Evolutionary conservation across 192 early-diverging fungal genomes (phyloP).

Genomic region (Gigaspora rosea): DNA sequence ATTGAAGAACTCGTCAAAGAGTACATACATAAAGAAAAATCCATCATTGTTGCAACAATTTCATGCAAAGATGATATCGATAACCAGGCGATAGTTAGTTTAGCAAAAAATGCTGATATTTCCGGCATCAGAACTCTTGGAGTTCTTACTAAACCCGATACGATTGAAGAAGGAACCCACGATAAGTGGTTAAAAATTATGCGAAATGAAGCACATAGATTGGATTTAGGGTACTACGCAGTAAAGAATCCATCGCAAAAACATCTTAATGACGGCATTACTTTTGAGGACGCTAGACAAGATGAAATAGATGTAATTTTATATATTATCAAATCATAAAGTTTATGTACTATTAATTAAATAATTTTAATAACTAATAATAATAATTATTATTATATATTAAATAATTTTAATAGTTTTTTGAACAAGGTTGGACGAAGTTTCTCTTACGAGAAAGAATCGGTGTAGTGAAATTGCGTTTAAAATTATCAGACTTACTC

Average conservation of each 20-base stretch:
- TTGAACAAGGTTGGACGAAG: not conserved
- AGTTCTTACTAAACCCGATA: conserved; percentile 64
- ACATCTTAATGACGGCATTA: conserved; percentile 10
- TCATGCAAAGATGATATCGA: conserved; percentile 64
- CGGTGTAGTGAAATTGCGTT: not conserved
- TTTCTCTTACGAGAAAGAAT: not conserved
- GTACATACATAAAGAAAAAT: conserved; percentile 51
- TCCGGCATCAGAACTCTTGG: conserved; percentile 55
- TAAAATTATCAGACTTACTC: conserved; percentile 11
- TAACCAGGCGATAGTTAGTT: conserved; percentile 55
- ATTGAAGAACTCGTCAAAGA: conserved; percentile 49
- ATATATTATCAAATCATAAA: too few relatives aligned
- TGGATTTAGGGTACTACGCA: conserved; percentile 56
- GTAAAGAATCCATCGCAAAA: conserved; percentile 46
- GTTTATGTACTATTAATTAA: too few relatives aligned
- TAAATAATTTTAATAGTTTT: conserved; percentile 1
- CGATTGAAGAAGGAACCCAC: conserved; percentile 55
- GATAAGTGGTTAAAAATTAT: conserved; percentile 54
- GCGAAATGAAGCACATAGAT: conserved; percentile 48
- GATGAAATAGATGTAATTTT: not conserved
- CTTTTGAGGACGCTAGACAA: conserved; percentile 11
- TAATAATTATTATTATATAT: not conserved
- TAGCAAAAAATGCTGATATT: conserved; percentile 55
- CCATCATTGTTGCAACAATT: conserved; percentile 59
- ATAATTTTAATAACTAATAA: not conserved